These are phyloP conservation scores for Otatea glauca DNA, from an alignment of 176 grass and related monocot species.

Conservation along the genomic window DNA sequence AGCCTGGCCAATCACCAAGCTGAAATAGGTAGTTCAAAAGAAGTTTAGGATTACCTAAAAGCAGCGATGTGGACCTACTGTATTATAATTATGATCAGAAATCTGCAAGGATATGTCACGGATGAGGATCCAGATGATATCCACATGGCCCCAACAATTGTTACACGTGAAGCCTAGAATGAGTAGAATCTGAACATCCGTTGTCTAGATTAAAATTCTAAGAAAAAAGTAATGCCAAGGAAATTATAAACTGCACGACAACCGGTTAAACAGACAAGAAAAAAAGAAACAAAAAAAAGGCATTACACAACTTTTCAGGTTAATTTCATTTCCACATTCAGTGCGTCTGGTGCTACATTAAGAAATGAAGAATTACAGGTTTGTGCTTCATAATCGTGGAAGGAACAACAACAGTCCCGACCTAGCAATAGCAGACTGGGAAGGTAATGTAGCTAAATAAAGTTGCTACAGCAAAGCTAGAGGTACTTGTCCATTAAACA, in stretches of 20 bases:
- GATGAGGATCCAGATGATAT: background rate
- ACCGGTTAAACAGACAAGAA: background rate
- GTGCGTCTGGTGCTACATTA: slow-evolving; percentile 1
- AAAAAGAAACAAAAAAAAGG: background rate
- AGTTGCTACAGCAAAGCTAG: slow-evolving; percentile 32
- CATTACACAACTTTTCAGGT: background rate
- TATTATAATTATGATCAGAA: background rate
- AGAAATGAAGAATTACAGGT: slow-evolving; percentile 26
- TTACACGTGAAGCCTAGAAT: background rate
- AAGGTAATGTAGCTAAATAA: slow-evolving; percentile 23
- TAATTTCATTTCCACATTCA: slow-evolving; percentile 26
- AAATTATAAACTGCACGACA: background rate
- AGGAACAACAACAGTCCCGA: slow-evolving; percentile 27
- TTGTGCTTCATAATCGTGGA: slow-evolving; percentile 23
- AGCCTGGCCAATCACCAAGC: background rate
- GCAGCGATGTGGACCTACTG: background rate
- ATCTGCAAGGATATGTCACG: background rate
- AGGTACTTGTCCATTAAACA: slow-evolving; percentile 30
- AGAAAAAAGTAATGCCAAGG: background rate
- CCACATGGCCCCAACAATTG: background rate
- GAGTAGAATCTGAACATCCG: background rate
- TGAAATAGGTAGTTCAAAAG: background rate
- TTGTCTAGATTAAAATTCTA: background rate
- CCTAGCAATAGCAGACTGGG: slow-evolving; percentile 15
- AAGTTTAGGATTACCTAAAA: background rate